Base-by-base conservation (phyloP, 306 rosid species). In the Cyamopsis tetragonoloba region DNA sequence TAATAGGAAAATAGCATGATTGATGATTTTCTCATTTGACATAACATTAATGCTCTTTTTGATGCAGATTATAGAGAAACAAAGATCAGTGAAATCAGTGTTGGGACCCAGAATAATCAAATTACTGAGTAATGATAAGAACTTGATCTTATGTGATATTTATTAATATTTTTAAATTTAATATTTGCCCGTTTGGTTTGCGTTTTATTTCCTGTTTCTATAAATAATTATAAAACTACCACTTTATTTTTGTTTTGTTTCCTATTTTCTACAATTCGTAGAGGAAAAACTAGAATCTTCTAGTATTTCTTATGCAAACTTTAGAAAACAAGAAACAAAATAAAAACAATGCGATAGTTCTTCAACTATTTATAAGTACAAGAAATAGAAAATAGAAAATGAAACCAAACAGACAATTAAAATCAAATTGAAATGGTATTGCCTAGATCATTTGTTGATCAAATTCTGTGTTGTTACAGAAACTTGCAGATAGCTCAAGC, bases 401-500 rank as follows among this genome's bases (percentile, higher is more conserved):
- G n/a, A n/a, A n/a, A n/a, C n/a, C n/a, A n/a, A n/a, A n/a, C n/a
- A n/a, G n/a, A n/a, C n/a, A n/a, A n/a, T n/a, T n/a, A n/a, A n/a
- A n/a, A n/a, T n/a, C n/a, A n/a, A n/a, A n/a, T n/a, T n/a, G 26
- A 73, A 71, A 59, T 66, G 56, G 53, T 63, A 72, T 41, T 70
- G 6, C 20, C 39, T 67, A 17, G 64, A 66, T 73, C 39, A 76
- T 76, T 28, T 35, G 39, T 50, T 84, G 63, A 84, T 72, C 61
- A 78, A 44, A 14, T 71, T 57, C 44, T 76, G 23, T 70, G 56
- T 78, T 69, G n/a, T 66, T 41, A 31, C 83, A 89, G 89, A 74
- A 81, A 82, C 82, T 39, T 70, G 82, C 80, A 90, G 80, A 86
- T 90, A 56, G 78, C 86, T 65, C 80, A 86, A 68, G 96, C 96